These are phyloP conservation scores for Schrenkiella parvula DNA, from an alignment of 345 rosid species.

Conservation along the genomic window DNA sequence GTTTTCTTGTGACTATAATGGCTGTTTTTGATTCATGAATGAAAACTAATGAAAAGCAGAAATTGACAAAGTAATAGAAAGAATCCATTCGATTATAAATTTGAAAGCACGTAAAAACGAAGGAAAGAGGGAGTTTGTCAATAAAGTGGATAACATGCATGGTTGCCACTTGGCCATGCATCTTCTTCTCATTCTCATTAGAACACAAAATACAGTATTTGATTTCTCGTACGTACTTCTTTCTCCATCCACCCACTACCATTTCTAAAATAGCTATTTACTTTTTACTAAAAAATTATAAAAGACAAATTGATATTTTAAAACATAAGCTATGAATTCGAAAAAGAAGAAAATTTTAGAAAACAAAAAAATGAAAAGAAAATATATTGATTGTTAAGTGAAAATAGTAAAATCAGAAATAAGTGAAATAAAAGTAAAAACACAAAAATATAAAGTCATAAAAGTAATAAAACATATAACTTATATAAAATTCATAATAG, in stretches of 20 bases:
- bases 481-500: no score
- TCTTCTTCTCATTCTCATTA: not conserved
- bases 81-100: not conserved
- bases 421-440: no score
- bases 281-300: no score
- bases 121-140: slow-evolving; percentile 9
- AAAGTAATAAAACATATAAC: no score
- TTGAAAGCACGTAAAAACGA: not conserved
- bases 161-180: slow-evolving; percentile 25
- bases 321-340: no score
- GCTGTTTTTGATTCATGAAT: slow-evolving; percentile 7
- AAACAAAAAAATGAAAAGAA: no score
- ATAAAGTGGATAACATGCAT: slow-evolving; percentile 12
- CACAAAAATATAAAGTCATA: no score
- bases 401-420: no score
- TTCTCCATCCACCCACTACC: not conserved
- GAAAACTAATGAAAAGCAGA: not conserved
- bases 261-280: no score
- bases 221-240: not conserved
- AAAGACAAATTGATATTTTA: no score
- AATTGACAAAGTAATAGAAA: not conserved
- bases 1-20: not conserved
- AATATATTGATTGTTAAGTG: no score
- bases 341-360: no score
- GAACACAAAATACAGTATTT: slow-evolving; percentile 9